Base-by-base conservation (phyloP, 768 basidiomycete species). In the Psilocybe cubensis region DNA sequence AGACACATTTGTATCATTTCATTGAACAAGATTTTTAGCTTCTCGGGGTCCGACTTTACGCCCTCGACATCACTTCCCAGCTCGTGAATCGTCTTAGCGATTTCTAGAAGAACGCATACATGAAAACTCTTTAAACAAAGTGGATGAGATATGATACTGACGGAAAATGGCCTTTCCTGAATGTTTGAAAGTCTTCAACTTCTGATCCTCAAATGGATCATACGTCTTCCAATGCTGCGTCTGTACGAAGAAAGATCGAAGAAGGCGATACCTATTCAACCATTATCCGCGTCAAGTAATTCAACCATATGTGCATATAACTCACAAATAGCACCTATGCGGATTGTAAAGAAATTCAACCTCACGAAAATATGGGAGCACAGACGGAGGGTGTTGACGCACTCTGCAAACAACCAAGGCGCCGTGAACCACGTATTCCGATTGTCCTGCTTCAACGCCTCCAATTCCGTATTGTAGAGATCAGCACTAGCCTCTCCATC, bases 331-430 rank as follows among this genome's bases (percentile, higher is more conserved):
- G 59, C 90, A 92, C 70, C 89, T 91, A n/a, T n/a, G n/a, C n/a
- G 58, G 1, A 54, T 47, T 20, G 40, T 1, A 25, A 24, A 41
- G n/a, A 25, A 35, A 17, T 40, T 25, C 23, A 25, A n/a, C n/a
- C n/a, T n/a, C n/a, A n/a, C n/a, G 38, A 40, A n/a, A 47, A 1
- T 38, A n/a, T 9, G 11, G 48, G 52, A 20, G 3, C 5, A n/a
- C 20, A 10, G 25, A 27, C 21, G 59, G 49, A 54, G 35, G n/a
- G n/a, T 56, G 58, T 67, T 49, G 52, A 74, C 89, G 62, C 76
- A 97, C 88, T 98, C 96, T 55, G 94, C 94, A 70, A 81, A 98
- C n/a, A 99, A 80, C 96, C 96, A 99, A 1, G 95, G 93, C 4
- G 92, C 86, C 7, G 84, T 90, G 68, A 93, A 94, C 96, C 96